Conservation (phyloP, 192 early-diverging fungal genomes). For the Gigaspora rosea region DNA sequence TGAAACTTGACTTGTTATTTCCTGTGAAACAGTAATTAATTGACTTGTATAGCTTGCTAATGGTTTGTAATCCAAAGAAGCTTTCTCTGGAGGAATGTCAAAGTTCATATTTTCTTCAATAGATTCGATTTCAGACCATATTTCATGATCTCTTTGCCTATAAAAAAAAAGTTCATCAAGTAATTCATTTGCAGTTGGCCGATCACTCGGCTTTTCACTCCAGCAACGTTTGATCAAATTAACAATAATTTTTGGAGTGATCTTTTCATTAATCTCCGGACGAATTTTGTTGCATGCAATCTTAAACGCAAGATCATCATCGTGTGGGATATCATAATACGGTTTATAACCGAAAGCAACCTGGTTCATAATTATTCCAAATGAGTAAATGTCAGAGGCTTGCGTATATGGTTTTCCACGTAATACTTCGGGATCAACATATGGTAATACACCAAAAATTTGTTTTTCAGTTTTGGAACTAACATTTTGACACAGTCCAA, state of each 20-base stretch:
- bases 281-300: background rate
- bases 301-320: background rate
- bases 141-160: too few species aligned
- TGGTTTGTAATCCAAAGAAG: too few species aligned
- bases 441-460: conserved; percentile 26
- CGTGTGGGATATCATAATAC: conserved; percentile 4
- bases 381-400: conserved; percentile 28
- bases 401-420: background rate
- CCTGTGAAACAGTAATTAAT: too few species aligned
- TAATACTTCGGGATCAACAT: conserved; percentile 23
- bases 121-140: too few species aligned
- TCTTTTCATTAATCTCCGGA: background rate
- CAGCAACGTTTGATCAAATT: conserved; percentile 14
- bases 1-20: too few species aligned
- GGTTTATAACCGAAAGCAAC: background rate
- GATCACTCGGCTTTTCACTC: background rate
- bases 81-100: too few species aligned
- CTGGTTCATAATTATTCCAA: conserved; percentile 15
- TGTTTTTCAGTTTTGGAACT: background rate
- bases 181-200: conserved; percentile 16
- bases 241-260: background rate
- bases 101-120: too few species aligned
- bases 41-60: too few species aligned
- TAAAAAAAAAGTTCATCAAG: background rate
- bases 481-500: conserved; percentile 6